Conservation (phyloP, 2,329 filamentous ascomycete species). For the Pseudogymnoascus sp. region DNA sequence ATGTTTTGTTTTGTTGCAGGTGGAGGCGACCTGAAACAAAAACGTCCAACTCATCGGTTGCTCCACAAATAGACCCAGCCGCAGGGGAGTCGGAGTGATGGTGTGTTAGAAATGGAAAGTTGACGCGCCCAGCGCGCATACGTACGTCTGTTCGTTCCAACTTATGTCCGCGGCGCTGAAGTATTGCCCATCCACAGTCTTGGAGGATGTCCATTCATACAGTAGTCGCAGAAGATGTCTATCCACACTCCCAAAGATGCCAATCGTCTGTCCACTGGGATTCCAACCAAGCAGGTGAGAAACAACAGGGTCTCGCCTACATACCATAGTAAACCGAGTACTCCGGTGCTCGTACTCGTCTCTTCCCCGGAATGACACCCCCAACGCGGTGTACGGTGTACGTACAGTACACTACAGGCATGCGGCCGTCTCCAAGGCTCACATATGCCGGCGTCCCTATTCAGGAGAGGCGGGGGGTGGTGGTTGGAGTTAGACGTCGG, state of each 20-base stretch:
- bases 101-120: neutral
- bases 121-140: neutral
- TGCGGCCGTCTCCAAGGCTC: neutral
- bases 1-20: neutral
- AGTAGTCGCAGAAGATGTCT: neutral
- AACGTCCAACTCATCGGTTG: slow-evolving; percentile 11
- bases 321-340: neutral
- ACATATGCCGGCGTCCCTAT: slow-evolving; percentile 6
- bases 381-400: neutral
- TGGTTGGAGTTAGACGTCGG: neutral
- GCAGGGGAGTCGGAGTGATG: neutral
- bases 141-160: neutral
- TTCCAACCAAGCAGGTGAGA: slow-evolving; percentile 1
- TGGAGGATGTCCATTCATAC: neutral
- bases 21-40: slow-evolving; percentile 5
- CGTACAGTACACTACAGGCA: neutral
- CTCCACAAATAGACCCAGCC: slow-evolving; percentile 8
- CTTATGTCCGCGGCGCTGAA: neutral
- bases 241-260: neutral
- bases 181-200: neutral
- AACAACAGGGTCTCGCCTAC: neutral
- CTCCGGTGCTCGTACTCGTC: neutral
- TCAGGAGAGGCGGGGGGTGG: neutral
- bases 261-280: neutral
- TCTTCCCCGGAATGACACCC: neutral